phyloP scores from a whole-genome alignment of 1,139 yeast genomes.

The Yamadazyma diospyri region DNA sequence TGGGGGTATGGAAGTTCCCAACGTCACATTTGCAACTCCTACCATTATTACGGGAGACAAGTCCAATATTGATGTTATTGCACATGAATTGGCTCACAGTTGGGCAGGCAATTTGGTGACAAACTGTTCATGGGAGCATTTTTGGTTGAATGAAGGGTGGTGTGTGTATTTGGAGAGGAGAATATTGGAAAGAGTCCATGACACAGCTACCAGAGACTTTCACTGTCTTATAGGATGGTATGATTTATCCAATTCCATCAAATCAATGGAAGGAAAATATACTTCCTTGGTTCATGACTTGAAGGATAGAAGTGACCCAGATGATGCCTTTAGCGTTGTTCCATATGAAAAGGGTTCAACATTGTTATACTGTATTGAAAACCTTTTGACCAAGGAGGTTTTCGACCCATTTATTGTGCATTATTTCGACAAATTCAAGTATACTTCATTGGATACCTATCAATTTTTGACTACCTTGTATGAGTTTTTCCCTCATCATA shows the following conservation, averaged over 20 bases:
- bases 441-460: conserved; percentile 72
- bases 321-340: conserved; percentile 81
- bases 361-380: conserved; percentile 69
- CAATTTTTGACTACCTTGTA: conserved; percentile 76
- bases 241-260: conserved; percentile 65
- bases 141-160: conserved; percentile 97
- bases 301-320: conserved; percentile 70
- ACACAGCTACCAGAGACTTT: conserved; percentile 75
- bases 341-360: conserved; percentile 93
- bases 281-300: conserved; percentile 69
- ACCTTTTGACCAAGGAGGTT: conserved; percentile 47
- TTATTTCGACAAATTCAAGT: conserved; percentile 69
- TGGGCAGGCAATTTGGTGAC: conserved; percentile 93
- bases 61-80: conserved; percentile 82
- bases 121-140: conserved; percentile 88
- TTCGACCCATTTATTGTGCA: conserved; percentile 79
- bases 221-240: conserved; percentile 87
- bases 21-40: conserved; percentile 88
- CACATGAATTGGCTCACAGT: conserved; percentile 89
- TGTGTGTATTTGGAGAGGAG: conserved; percentile 88
- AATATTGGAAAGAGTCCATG: conserved; percentile 72
- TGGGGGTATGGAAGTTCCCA: conserved; percentile 96
- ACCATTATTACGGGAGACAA: conserved; percentile 84
- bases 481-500: conserved; percentile 53
- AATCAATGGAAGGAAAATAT: conserved; percentile 56